Evolutionary conservation across 1,284 basidiomycete species (phyloP).

Genomic region (Albatrellus sp.): DNA sequence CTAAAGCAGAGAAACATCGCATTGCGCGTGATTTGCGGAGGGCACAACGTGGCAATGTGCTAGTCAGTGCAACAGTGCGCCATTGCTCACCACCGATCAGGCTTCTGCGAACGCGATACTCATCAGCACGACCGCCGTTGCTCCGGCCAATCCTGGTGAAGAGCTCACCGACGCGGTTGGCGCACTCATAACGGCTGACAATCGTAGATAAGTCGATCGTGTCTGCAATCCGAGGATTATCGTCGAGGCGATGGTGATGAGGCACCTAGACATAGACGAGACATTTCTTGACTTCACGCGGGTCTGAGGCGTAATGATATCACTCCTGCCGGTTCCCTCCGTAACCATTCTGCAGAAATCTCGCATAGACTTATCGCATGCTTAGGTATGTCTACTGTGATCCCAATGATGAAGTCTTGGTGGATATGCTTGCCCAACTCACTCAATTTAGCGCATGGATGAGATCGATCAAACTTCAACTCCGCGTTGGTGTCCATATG

Average conservation of each 20-base stretch:
- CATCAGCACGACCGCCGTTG: not conserved
- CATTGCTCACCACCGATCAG: not conserved
- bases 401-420: too few relatives aligned
- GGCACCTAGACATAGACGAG: constrained; percentile 62
- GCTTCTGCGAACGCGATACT: not conserved
- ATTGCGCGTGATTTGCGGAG: constrained; percentile 36
- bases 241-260: constrained; percentile 67
- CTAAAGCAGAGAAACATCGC: constrained; percentile 28
- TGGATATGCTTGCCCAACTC: too few relatives aligned
- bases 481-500: too few relatives aligned
- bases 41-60: constrained; percentile 23
- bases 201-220: constrained; percentile 1
- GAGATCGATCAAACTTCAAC: too few relatives aligned
- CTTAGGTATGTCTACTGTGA: too few relatives aligned
- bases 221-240: constrained; percentile 41
- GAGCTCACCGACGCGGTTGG: constrained; percentile 3
- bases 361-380: too few relatives aligned
- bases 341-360: too few relatives aligned
- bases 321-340: too few relatives aligned
- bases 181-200: constrained; percentile 1
- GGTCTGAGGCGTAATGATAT: not conserved
- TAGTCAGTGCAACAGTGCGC: constrained; percentile 10
- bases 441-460: too few relatives aligned
- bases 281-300: constrained; percentile 52
- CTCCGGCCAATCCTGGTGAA: not conserved